Evolutionary conservation across 1,284 basidiomycete genomes (phyloP).

Genomic region (Meripilus lineatus): DNA sequence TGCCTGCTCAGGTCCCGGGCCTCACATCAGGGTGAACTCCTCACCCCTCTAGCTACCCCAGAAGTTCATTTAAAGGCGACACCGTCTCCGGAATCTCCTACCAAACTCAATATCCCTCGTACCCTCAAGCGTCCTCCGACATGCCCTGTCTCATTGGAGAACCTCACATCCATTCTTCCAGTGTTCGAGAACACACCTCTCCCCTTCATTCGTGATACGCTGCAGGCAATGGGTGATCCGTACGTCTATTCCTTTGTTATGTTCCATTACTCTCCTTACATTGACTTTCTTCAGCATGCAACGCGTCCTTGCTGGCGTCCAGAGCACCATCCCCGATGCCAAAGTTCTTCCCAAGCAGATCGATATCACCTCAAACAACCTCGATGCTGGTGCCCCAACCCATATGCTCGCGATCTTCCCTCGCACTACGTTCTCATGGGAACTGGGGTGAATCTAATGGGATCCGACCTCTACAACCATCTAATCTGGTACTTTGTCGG

Average conservation of each 20-base stretch:
- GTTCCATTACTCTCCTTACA: not conserved
- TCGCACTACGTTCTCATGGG: no score
- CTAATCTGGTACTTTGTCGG: no score
- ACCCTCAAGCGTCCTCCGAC: not conserved
- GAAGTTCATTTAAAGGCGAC: not conserved
- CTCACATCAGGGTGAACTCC: not conserved
- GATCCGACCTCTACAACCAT: no score
- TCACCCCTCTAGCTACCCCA: not conserved
- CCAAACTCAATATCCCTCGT: not conserved
- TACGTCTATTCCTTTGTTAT: no score
- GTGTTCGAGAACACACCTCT: not conserved
- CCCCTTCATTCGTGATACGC: not conserved
- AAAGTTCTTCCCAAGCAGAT: not conserved
- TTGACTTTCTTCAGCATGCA: not conserved
- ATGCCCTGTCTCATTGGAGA: not conserved
- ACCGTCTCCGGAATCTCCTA: not conserved
- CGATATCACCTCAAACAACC: not conserved
- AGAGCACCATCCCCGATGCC: not conserved
- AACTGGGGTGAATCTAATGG: no score
- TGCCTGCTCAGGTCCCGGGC: not conserved
- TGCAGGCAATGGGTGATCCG: not conserved
- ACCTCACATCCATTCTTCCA: not conserved
- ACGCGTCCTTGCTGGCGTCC: not conserved
- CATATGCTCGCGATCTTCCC: slow-evolving; percentile 51
- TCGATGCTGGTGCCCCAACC: slow-evolving; percentile 35